Evolutionary conservation across 2,329 filamentous ascomycete genomes (phyloP).

Genomic region (Aspergillus sp.): DNA sequence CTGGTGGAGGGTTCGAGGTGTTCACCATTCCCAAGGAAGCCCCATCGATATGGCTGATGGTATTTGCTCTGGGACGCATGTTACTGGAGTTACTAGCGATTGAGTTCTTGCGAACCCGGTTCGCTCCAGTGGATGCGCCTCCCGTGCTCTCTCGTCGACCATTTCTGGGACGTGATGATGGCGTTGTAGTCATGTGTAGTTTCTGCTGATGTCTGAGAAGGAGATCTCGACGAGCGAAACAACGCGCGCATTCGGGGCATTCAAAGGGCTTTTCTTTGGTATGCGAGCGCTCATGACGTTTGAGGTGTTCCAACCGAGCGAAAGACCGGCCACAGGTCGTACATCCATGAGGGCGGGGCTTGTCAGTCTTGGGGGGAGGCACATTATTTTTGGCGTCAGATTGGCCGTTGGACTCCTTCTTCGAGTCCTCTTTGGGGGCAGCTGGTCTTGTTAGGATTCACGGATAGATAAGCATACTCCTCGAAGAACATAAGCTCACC

Average conservation of each 20-base stretch:
- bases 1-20: conserved; percentile 26
- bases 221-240: conserved; percentile 90
- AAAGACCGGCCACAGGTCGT: conserved; percentile 89
- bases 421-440: conserved; percentile 30
- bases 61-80: conserved; percentile 90
- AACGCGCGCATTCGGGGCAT: conserved; percentile 89
- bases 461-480: conserved; percentile 10
- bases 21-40: conserved; percentile 66
- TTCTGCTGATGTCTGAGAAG: conserved; percentile 97
- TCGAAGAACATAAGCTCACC: conserved; percentile 35
- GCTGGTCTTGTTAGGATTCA: conserved; percentile 26
- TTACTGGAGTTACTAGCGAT: conserved; percentile 63
- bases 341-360: conserved; percentile 93
- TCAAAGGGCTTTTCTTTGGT: conserved; percentile 99
- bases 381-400: conserved; percentile 33
- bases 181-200: conserved; percentile 88
- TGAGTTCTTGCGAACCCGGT: conserved; percentile 88
- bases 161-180: conserved; percentile 81
- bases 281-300: conserved; percentile 96
- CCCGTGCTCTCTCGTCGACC: conserved; percentile 82
- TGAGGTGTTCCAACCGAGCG: conserved; percentile 91
- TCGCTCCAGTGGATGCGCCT: conserved; percentile 65
- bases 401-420: conserved; percentile 31
- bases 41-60: conserved; percentile 89
- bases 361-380: conserved; percentile 91